Evolutionary conservation across 2,329 filamentous ascomycete species (phyloP), one percentile per base, ranked within the genome.

Genomic region (Teratosphaeria pseudoeucalypti): DNA sequence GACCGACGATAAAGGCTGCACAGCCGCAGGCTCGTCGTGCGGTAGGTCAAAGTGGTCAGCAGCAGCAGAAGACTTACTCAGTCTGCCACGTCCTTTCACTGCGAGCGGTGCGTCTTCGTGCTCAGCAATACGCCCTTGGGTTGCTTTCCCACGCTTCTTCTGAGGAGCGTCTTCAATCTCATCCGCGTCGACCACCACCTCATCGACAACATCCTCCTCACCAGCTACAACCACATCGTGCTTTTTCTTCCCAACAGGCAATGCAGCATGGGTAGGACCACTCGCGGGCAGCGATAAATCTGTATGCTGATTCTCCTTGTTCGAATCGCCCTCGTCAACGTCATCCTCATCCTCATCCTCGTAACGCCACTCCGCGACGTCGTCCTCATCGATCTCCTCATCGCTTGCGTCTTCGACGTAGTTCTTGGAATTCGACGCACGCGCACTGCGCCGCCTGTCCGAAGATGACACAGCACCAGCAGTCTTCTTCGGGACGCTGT

Each of bases 381-480:
- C 34, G 23, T 54, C 53, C 23, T 54, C 53, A 34, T 54, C 34
- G 27, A 54, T 34, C 26, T n/a, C 53, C 6, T 77, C 76, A 52
- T 74, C 75, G 57, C 73, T 75, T 39, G 72, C 75, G 19, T 74
- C 63, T 57, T 79, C 78, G 2, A 73, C 71, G 60, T 81, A 81
- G 64, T 73, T 80, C 64, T 75, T 77, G 54, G 56, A 68, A 56
- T 59, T 70, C 58, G 66, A 67, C 1, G 72, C 73, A 19, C 75
- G 70, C 2, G 74, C 72, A 66, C 78, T 79, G 56, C 78, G 73
- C 19, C 76, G 69, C 2, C 74, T 70, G 34, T 74, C 78, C 37
- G 74, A 77, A 19, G 73, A 71, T 9, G 73, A 72, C 2, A 67
- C 68, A 23, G 71, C 68, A 26, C 72, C 70, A 14, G 65, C 69